Conservation (phyloP, 371 early-diverging fungal species). For the Mortierella sp. region DNA sequence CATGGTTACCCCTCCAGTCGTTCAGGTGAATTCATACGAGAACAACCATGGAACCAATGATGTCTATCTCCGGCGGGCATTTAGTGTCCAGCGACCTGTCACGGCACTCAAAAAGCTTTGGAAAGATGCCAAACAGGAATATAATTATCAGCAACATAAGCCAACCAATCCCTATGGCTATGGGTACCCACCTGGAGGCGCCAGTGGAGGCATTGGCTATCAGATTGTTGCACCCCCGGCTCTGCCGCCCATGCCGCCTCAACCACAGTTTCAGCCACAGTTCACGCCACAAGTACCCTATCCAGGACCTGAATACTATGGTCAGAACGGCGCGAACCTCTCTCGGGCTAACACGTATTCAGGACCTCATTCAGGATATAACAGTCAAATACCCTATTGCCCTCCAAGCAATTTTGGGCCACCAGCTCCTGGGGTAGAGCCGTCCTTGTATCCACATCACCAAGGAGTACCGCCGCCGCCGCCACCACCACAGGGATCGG, state of each 20-base stretch:
- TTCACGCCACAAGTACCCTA: neutral
- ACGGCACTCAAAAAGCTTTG: slow-evolving; percentile 33
- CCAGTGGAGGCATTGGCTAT: neutral
- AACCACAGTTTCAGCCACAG: neutral
- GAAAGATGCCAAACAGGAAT: slow-evolving; percentile 32
- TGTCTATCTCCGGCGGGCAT: slow-evolving; percentile 20
- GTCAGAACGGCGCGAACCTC: too few relatives aligned
- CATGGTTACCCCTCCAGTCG: neutral
- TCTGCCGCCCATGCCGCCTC: neutral
- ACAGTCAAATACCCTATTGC: neutral
- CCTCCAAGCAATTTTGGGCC: neutral
- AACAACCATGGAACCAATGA: slow-evolving; percentile 31
- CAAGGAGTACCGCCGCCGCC: too few relatives aligned
- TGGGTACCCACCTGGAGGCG: neutral
- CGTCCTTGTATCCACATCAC: neutral
- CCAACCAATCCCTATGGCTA: neutral
- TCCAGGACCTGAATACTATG: too few relatives aligned
- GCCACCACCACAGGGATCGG: neutral
- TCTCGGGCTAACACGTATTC: neutral
- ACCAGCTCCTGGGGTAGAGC: neutral
- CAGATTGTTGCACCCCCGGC: slow-evolving; percentile 33
- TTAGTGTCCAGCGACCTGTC: slow-evolving; percentile 24
- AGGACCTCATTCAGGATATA: neutral
- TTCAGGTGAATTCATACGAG: neutral
- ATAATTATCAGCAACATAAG: neutral